Evolutionary conservation across 176 grass and related monocot genomes (phyloP).

Genomic region (Tillandsia leiboldiana): DNA sequence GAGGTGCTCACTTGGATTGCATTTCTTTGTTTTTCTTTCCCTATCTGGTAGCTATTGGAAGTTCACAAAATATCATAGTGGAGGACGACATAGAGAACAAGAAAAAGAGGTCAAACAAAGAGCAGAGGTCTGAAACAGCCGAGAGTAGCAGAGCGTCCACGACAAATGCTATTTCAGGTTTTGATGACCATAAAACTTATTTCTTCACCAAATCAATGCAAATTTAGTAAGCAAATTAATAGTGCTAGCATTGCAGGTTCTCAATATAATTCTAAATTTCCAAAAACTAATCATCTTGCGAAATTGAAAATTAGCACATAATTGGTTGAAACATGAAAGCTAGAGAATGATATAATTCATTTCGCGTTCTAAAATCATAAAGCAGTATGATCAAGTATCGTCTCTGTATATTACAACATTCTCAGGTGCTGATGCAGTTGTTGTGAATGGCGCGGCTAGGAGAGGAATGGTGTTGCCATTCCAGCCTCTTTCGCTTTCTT

Average conservation of each 20-base stretch:
- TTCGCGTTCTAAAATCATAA: too few relatives aligned
- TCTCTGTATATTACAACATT: not conserved
- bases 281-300: too few relatives aligned
- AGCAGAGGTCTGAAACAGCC: not conserved
- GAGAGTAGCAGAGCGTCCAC: not conserved
- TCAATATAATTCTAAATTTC: too few relatives aligned
- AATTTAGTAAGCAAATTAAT: too few relatives aligned
- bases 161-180: constrained; percentile 3
- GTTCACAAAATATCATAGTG: constrained; percentile 30
- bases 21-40: constrained; percentile 1
- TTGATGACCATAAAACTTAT: not conserved
- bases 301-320: too few relatives aligned
- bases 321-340: too few relatives aligned
- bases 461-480: constrained; percentile 57
- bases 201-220: not conserved
- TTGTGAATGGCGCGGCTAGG: constrained; percentile 5
- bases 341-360: too few relatives aligned
- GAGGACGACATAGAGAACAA: constrained; percentile 30
- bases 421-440: constrained; percentile 16
- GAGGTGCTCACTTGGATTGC: constrained; percentile 15
- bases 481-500: constrained; percentile 71
- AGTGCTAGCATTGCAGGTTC: too few relatives aligned
- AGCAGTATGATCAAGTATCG: not conserved
- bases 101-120: constrained; percentile 17
- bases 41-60: constrained; percentile 28